Evolutionary conservation across 352 stramenopile species (phyloP).

Genomic region (Pythium coloratum): DNA sequence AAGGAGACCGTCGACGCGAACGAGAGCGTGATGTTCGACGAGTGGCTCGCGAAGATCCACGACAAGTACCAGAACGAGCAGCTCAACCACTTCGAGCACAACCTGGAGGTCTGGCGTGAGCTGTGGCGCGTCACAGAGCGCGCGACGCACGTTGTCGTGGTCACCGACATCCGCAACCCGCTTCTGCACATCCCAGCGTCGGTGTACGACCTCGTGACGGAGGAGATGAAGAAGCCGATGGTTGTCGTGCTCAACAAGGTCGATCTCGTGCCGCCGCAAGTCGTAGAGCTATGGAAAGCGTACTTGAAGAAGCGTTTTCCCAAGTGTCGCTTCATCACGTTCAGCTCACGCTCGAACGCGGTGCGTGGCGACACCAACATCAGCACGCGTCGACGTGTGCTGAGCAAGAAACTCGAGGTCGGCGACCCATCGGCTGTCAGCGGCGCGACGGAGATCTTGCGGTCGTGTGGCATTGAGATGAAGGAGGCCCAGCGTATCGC

Average conservation of each 20-base stretch:
- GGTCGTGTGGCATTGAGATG: slow-evolving; percentile 60
- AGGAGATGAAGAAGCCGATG: slow-evolving; percentile 75
- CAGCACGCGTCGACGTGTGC: slow-evolving; percentile 60
- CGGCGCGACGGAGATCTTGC: slow-evolving; percentile 65
- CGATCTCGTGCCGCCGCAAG: slow-evolving; percentile 63
- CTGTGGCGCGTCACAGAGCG: slow-evolving; percentile 87
- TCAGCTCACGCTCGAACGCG: slow-evolving; percentile 77
- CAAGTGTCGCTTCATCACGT: slow-evolving; percentile 65
- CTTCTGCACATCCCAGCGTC: slow-evolving; percentile 80
- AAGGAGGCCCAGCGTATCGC: slow-evolving; percentile 56
- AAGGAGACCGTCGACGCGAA: slow-evolving; percentile 84
- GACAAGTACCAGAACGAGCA: slow-evolving; percentile 81
- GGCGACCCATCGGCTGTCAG: slow-evolving; percentile 65
- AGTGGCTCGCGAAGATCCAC: slow-evolving; percentile 86
- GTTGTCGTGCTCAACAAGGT: slow-evolving; percentile 87
- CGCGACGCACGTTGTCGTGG: slow-evolving; percentile 73
- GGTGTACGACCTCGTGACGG: slow-evolving; percentile 77
- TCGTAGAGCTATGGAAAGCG: slow-evolving; percentile 66
- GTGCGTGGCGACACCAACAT: slow-evolving; percentile 70
- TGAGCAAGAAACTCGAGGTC: slow-evolving; percentile 82
- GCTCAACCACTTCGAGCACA: slow-evolving; percentile 87
- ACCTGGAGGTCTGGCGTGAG: slow-evolving; percentile 84
- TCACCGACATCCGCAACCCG: slow-evolving; percentile 81
- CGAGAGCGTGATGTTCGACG: slow-evolving; percentile 84
- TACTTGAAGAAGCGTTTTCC: slow-evolving; percentile 69